Evolutionary conservation across 2,329 filamentous ascomycete genomes (phyloP).

Genomic region (Ophiostoma ips): DNA sequence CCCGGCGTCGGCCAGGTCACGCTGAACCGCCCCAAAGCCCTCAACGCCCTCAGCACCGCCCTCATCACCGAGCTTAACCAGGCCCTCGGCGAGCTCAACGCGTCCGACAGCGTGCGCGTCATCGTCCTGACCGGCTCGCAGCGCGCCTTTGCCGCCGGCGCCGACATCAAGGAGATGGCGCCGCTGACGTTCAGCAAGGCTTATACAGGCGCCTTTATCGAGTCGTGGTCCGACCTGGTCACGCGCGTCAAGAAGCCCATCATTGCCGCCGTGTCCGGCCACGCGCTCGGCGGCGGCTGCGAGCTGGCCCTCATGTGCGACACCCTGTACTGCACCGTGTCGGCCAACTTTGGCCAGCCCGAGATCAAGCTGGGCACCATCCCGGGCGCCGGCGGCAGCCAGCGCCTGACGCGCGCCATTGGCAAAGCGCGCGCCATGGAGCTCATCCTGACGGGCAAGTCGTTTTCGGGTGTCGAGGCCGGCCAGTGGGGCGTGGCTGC

Average conservation of each 20-base stretch:
- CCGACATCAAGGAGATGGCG: constrained; percentile 99
- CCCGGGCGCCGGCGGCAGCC: constrained; percentile 81
- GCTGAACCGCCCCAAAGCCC: constrained; percentile 83
- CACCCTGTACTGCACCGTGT: constrained; percentile 69
- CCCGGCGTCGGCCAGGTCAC: constrained; percentile 89
- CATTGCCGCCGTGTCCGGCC: constrained; percentile 85
- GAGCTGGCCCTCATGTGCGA: constrained; percentile 98
- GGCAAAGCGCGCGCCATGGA: constrained; percentile 87
- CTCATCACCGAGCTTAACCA: constrained; percentile 82
- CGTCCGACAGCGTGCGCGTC: constrained; percentile 53
- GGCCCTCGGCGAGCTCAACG: constrained; percentile 57
- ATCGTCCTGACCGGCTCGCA: constrained; percentile 81
- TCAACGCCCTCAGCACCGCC: constrained; percentile 85
- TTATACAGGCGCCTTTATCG: constrained; percentile 86
- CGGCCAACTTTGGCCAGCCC: constrained; percentile 86
- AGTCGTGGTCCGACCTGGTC: constrained; percentile 79
- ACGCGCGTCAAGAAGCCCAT: constrained; percentile 83
- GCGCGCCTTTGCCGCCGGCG: constrained; percentile 86
- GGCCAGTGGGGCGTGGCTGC: constrained; percentile 85
- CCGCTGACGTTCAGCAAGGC: constrained; percentile 77
- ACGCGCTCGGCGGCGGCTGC: constrained; percentile 88
- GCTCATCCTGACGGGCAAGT: constrained; percentile 72
- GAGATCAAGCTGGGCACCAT: constrained; percentile 93
- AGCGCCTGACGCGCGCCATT: constrained; percentile 70
- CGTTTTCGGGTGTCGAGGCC: constrained; percentile 71